These are phyloP conservation scores for Russula lepida DNA, from an alignment of 768 basidiomycete species.

Conservation along the genomic window DNA sequence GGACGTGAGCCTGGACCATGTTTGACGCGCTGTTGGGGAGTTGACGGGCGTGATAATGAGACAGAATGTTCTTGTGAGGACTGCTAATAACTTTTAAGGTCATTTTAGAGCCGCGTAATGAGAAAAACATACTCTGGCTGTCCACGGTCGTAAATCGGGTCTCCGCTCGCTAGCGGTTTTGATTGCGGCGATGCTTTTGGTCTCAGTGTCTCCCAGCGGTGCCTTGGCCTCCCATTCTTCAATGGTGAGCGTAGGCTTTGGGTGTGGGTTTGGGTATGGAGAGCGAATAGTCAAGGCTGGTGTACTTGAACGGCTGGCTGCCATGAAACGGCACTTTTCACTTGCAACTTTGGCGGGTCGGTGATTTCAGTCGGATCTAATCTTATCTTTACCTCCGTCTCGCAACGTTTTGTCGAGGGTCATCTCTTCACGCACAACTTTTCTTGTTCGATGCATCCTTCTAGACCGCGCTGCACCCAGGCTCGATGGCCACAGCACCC, in stretches of 20 bases:
- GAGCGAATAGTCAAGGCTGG: slow-evolving; percentile 22
- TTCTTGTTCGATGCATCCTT: not conserved
- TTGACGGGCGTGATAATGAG: slow-evolving; percentile 39
- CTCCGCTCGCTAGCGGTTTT: slow-evolving; percentile 52
- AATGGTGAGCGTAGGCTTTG: slow-evolving; percentile 48
- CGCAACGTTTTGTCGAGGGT: no score
- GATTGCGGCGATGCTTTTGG: slow-evolving; percentile 53
- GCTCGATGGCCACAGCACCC: slow-evolving; percentile 33
- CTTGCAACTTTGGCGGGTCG: not conserved
- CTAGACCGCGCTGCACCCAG: slow-evolving; percentile 56
- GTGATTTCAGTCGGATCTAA: not conserved
- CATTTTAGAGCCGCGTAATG: not conserved
- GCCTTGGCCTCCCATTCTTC: slow-evolving; percentile 91
- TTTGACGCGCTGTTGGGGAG: slow-evolving; percentile 30
- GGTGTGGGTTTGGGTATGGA: slow-evolving; percentile 32
- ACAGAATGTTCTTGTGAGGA: slow-evolving; percentile 34
- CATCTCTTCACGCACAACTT: slow-evolving; percentile 48
- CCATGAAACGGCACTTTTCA: slow-evolving; percentile 2
- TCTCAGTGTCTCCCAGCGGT: slow-evolving; percentile 62
- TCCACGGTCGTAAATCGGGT: slow-evolving; percentile 38
- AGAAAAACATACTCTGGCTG: slow-evolving; percentile 54
- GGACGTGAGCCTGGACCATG: slow-evolving; percentile 25
- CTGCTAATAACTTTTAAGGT: slow-evolving; percentile 26
- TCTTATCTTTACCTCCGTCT: no score
- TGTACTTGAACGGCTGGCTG: slow-evolving; percentile 16